Percentiles rank a stretch among this genome's conserved stretches.
phyloP scores from a whole-genome alignment of 2,329 filamentous ascomycete genomes.

The Phaeosphaeria sp. region DNA sequence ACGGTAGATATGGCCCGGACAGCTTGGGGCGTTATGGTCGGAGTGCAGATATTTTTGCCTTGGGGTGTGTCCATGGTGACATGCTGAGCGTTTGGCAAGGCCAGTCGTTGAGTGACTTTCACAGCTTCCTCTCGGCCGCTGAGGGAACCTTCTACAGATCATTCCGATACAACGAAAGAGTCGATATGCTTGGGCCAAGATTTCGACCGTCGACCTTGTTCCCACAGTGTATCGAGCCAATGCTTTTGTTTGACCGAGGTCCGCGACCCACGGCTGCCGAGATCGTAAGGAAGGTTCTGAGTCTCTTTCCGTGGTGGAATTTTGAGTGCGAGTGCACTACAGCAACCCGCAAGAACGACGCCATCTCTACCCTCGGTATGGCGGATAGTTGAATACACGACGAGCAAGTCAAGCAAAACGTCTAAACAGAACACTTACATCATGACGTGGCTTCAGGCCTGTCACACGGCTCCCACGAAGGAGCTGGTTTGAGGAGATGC shows the following conservation, averaged over 20 bases:
- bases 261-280: neutral
- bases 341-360: too few relatives aligned
- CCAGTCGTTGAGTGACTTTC: slow-evolving; percentile 4
- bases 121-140: neutral
- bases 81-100: slow-evolving; percentile 13
- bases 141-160: neutral
- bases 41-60: slow-evolving; percentile 18
- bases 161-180: neutral
- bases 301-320: neutral
- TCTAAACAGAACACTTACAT: too few relatives aligned
- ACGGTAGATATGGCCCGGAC: neutral
- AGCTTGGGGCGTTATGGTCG: slow-evolving; percentile 11
- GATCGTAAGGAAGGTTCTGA: neutral
- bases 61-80: slow-evolving; percentile 24
- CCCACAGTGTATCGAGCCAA: neutral
- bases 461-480: too few relatives aligned
- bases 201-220: neutral
- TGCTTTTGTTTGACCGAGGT: neutral
- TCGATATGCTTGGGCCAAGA: neutral
- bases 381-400: too few relatives aligned
- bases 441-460: too few relatives aligned
- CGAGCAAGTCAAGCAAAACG: too few relatives aligned
- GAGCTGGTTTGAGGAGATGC: too few relatives aligned
- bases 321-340: neutral
- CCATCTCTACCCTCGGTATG: too few relatives aligned